Evolutionary conservation across 2,329 filamentous ascomycete species (phyloP), one percentile per base, ranked within the genome.

Genomic region (Aspergillus sp.): DNA sequence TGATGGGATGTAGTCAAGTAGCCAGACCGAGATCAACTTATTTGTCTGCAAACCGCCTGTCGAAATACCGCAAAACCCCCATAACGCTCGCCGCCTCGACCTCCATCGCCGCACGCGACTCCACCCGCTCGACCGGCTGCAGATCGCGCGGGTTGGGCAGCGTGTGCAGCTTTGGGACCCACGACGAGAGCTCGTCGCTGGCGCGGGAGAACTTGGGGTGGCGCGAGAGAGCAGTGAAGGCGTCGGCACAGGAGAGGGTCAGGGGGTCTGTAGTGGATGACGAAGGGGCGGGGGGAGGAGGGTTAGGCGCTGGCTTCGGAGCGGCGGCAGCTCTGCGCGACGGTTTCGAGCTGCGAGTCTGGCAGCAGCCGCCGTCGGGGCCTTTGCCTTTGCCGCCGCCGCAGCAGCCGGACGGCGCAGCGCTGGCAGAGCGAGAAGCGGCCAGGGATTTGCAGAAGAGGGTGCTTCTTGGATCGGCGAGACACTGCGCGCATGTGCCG

Each of bases 31-130:
- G 28, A 17, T 5, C 12, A 8, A 7, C 26, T 47, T 49, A 58
- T 50, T 61, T 60, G 32, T 60, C 58, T 24, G 60, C 58, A 35
- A 88, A 88, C 33, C 82, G 66, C 30, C 84, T 70, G 49, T 88
- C 82, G 60, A 88, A 88, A 42, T 82, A 79, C 57, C 82, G 83
- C 38, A 88, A 61, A n/a, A 86, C 82, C 26, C 80, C 80, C 82
- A 88, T 86, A 34, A 88, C 85, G 55, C 82, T 86, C 1, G 82
- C 82, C 5, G 82, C 81, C 59, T 88, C 82, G 11, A 88, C 81
- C 54, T 88, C 82, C 47, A 86, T 77, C 1, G 82, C 77, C 26
- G 71, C 70, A 31, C 60, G 45, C 11, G 48, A 40, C 8, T 40
- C 41, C 6, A 43, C 34, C 4, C 38, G 33, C 29, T 55, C 44